phyloP scores from a whole-genome alignment of 768 basidiomycete genomes.

The Agaricus sinodeliciosus region DNA sequence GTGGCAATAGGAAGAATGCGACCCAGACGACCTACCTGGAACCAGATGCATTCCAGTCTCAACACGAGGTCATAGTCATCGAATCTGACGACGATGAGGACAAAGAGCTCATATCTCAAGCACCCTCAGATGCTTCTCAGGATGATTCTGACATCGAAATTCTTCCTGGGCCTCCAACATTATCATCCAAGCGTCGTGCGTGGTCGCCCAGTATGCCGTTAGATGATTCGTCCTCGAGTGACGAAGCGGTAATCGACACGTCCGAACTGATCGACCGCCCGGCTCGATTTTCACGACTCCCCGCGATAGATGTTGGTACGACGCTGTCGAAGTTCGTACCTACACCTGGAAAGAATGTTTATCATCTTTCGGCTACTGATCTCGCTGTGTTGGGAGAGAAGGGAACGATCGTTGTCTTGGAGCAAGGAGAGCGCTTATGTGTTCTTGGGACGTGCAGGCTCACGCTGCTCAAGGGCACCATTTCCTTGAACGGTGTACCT shows the following conservation, averaged over 20 bases:
- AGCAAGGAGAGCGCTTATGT: slow-evolving; percentile 45
- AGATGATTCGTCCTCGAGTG: slow-evolving; percentile 38
- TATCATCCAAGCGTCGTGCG: slow-evolving; percentile 23
- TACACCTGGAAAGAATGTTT: slow-evolving; percentile 35
- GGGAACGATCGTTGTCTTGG: slow-evolving; percentile 37
- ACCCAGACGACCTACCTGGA: slow-evolving; percentile 7
- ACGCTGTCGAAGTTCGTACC: slow-evolving; percentile 48
- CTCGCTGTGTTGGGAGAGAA: slow-evolving; percentile 15
- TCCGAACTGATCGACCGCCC: slow-evolving; percentile 15
- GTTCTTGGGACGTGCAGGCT: slow-evolving; percentile 65
- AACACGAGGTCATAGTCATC: slow-evolving; percentile 33
- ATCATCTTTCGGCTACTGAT: slow-evolving; percentile 36
- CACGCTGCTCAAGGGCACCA: slow-evolving; percentile 52
- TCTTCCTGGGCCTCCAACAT: slow-evolving; percentile 12
- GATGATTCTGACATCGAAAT: slow-evolving; percentile 1
- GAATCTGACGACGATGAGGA: slow-evolving; percentile 32
- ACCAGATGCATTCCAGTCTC: slow-evolving; percentile 25
- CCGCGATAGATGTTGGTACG: not conserved
- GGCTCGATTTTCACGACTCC: not conserved
- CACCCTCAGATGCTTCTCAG: slow-evolving; percentile 7
- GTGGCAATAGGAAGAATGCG: slow-evolving; percentile 18
- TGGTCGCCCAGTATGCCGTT: slow-evolving; percentile 58
- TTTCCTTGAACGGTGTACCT: slow-evolving; percentile 52
- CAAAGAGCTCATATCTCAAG: slow-evolving; percentile 13
- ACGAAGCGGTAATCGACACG: slow-evolving; percentile 26